These are phyloP conservation scores for Pisolithus microcarpus DNA, from an alignment of 768 basidiomycete genomes.

Conservation along the genomic window DNA sequence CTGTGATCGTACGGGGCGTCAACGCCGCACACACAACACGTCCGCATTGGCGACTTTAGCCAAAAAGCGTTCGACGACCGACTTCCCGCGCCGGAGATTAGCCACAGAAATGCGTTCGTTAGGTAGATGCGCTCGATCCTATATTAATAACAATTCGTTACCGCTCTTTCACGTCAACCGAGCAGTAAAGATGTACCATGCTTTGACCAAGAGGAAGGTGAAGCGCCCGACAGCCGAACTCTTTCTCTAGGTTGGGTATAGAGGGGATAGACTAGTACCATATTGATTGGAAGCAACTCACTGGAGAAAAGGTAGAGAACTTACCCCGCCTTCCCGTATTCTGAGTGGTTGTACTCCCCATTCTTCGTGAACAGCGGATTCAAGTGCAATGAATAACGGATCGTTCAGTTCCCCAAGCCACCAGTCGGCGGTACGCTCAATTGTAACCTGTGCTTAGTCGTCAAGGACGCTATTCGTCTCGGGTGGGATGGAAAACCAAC, in stretches of 20 bases:
- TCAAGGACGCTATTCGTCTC: not conserved
- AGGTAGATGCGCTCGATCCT: conserved; percentile 90
- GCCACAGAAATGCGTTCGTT: conserved; percentile 86
- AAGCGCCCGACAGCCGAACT: conserved; percentile 80
- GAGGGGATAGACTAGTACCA: conserved; percentile 77
- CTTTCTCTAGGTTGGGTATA: conserved; percentile 88
- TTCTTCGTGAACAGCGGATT: conserved; percentile 73
- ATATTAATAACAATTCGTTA: not conserved
- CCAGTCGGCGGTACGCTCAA: conserved; percentile 88
- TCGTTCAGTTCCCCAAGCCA: conserved; percentile 89
- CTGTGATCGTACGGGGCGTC: too few relatives aligned
- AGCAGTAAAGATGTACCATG: conserved; percentile 44
- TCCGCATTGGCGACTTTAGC: conserved; percentile 37
- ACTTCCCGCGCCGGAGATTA: conserved; percentile 73
- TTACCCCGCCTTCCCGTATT: conserved; percentile 89
- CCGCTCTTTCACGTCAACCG: not conserved
- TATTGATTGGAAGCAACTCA: not conserved
- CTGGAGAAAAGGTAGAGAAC: conserved; percentile 19
- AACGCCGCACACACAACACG: too few relatives aligned
- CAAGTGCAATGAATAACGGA: conserved; percentile 81
- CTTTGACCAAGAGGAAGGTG: conserved; percentile 95
- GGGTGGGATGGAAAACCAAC: conserved; percentile 31
- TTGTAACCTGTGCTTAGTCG: conserved; percentile 45
- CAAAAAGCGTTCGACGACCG: conserved; percentile 71
- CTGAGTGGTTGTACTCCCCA: conserved; percentile 84